Evolutionary conservation across 1,284 basidiomycete genomes (phyloP).

Genomic region (Pseudozyma tsukubaensis): DNA sequence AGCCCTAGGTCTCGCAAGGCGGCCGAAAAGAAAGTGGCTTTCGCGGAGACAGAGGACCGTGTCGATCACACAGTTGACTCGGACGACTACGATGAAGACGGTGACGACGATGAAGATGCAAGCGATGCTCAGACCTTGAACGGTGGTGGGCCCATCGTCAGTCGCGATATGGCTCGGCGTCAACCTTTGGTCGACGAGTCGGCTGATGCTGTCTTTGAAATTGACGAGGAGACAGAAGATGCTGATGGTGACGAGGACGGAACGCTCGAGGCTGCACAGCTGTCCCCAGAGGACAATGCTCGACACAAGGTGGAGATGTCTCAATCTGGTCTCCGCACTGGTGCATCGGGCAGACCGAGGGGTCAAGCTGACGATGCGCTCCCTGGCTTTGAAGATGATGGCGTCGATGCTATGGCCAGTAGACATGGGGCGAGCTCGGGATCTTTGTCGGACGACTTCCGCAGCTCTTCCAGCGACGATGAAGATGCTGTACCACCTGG

Average conservation of each 20-base stretch:
- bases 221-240: conserved; percentile 55
- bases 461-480: conserved; percentile 42
- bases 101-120: conserved; percentile 28
- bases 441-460: conserved; percentile 38
- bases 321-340: conserved; percentile 32
- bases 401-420: background rate
- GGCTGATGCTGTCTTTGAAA: conserved; percentile 56
- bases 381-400: conserved; percentile 32
- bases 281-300: conserved; percentile 27
- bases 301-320: conserved; percentile 37
- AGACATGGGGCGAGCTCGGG: conserved; percentile 22
- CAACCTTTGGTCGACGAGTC: conserved; percentile 39
- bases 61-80: conserved; percentile 32
- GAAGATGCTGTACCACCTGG: conserved; percentile 41
- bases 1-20: conserved; percentile 26
- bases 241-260: conserved; percentile 24
- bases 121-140: conserved; percentile 2
- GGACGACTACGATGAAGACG: conserved; percentile 42
- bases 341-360: conserved; percentile 34
- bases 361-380: conserved; percentile 39
- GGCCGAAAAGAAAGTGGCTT: conserved; percentile 62
- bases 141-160: background rate
- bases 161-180: conserved; percentile 1
- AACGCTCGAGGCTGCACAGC: conserved; percentile 6
- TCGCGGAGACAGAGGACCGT: conserved; percentile 56